Evolutionary conservation across 2,329 filamentous ascomycete genomes (phyloP).

Genomic region (Neurospora sp.): DNA sequence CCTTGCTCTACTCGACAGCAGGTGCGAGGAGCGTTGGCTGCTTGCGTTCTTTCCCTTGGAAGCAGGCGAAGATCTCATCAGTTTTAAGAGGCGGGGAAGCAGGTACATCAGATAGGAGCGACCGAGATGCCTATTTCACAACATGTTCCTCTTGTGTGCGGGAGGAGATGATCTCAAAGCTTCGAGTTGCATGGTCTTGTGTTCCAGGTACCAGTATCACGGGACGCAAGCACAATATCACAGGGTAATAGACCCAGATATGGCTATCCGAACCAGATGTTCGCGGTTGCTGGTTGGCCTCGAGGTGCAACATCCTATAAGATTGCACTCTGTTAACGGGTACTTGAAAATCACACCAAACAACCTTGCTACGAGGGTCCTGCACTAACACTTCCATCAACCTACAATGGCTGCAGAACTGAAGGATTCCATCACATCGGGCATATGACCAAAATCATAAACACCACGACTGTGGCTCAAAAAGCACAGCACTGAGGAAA

Average conservation of each 20-base stretch:
- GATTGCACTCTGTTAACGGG: not conserved
- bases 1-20: not conserved
- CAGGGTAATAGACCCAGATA: not conserved
- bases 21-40: not conserved
- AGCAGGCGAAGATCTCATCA: not conserved
- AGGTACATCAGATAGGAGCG: not conserved
- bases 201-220: not conserved
- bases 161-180: not conserved
- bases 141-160: not conserved
- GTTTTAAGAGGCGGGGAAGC: not conserved
- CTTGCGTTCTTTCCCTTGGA: not conserved
- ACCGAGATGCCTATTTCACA: not conserved
- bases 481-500: not conserved
- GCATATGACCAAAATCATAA: not conserved
- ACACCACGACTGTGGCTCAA: not conserved
- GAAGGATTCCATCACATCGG: not conserved
- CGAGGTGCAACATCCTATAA: not conserved
- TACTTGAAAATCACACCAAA: not conserved
- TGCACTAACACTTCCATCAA: not conserved
- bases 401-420: not conserved
- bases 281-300: not conserved
- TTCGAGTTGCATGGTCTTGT: not conserved
- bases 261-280: not conserved
- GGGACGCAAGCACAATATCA: not conserved
- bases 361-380: fast-evolving